Conservation (phyloP, 2,329 filamentous ascomycete species). For the Fusarium succisae region DNA sequence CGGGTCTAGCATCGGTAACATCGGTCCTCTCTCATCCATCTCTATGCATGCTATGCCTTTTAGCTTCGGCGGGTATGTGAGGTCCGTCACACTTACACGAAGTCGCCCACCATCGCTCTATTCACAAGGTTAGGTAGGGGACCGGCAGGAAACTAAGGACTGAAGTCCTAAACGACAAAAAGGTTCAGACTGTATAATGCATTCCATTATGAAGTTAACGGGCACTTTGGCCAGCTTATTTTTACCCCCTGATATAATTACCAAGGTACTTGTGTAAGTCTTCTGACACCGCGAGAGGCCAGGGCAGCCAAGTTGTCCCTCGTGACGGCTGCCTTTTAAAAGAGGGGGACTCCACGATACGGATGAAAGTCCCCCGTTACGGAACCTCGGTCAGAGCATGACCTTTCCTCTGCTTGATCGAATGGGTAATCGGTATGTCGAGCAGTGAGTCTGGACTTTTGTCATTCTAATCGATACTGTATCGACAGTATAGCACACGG, state of each 20-base stretch:
- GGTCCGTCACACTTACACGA: conserved; percentile 36
- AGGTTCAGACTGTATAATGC: not conserved
- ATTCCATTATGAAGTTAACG: not conserved
- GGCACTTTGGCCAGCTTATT: not conserved
- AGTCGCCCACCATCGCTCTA: conserved; percentile 10
- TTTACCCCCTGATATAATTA: not conserved
- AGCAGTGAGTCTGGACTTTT: not conserved
- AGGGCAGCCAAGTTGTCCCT: conserved; percentile 1
- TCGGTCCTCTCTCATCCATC: conserved; percentile 32
- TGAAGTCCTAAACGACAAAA: not conserved
- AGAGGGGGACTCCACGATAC: not conserved
- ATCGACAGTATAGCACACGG: not conserved
- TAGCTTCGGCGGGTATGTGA: conserved; percentile 46
- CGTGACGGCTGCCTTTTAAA: conserved; percentile 5
- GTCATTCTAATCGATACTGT: not conserved
- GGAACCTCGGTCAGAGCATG: conserved; percentile 2
- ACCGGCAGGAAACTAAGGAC: not conserved
- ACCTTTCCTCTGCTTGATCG: conserved; percentile 10
- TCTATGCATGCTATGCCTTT: conserved; percentile 41
- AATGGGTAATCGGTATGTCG: not conserved
- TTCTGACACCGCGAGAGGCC: not conserved
- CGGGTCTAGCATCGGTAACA: conserved; percentile 32
- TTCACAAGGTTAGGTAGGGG: not conserved
- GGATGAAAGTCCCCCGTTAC: conserved; percentile 2
- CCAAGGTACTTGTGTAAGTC: not conserved